Evolutionary conservation across 495 filamentous ascomycete genomes (phyloP).

Genomic region (Hypoxylon fuscum): DNA sequence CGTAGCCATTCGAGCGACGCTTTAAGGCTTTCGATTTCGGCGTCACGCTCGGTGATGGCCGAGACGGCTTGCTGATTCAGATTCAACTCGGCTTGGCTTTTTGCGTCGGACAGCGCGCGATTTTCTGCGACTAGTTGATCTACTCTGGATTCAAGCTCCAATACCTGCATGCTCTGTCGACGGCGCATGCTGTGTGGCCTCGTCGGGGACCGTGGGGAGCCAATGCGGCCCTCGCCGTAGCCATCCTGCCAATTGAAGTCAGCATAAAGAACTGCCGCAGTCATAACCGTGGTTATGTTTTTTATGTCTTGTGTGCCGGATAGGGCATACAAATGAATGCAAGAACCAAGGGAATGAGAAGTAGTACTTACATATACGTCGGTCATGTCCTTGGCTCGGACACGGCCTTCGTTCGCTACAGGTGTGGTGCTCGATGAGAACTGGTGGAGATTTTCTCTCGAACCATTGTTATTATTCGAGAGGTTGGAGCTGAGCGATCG

Average conservation of each 20-base stretch:
- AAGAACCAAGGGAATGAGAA: constrained; percentile 26
- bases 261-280: constrained; percentile 29
- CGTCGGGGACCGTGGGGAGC: constrained; percentile 90
- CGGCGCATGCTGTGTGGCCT: constrained; percentile 95
- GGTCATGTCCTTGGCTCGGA: constrained; percentile 82
- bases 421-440: constrained; percentile 73
- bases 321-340: neutral
- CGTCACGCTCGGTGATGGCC: constrained; percentile 71
- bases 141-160: constrained; percentile 78
- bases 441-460: constrained; percentile 53
- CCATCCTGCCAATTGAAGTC: constrained; percentile 72
- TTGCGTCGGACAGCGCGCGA: constrained; percentile 75
- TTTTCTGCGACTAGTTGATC: constrained; percentile 87
- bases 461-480: constrained; percentile 31
- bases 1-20: constrained; percentile 80
- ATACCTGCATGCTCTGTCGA: constrained; percentile 94
- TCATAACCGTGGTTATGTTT: constrained; percentile 7
- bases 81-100: constrained; percentile 68
- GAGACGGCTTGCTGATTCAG: constrained; percentile 52
- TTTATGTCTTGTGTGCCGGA: neutral
- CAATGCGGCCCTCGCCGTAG: constrained; percentile 87
- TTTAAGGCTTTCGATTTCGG: constrained; percentile 82
- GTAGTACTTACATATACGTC: constrained; percentile 87
- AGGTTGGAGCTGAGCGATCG: constrained; percentile 71
- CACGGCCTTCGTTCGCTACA: constrained; percentile 86